These are phyloP conservation scores for Seiridium cupressi DNA, from an alignment of 2,329 filamentous ascomycete species.

Conservation along the genomic window DNA sequence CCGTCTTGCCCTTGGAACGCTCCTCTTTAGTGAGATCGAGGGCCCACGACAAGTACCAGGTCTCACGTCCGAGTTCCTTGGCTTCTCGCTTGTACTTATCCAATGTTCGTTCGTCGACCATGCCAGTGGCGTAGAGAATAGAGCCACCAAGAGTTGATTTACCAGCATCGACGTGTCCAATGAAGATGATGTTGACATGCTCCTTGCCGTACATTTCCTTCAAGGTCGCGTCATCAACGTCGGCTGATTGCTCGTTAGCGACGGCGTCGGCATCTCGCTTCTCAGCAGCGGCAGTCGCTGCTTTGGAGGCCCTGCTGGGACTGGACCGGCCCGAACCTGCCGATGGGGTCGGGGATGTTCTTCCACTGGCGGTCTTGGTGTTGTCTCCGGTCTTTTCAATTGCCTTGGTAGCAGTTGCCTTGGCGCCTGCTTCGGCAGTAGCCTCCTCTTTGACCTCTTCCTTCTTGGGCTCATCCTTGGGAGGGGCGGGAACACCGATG, in stretches of 20 bases:
- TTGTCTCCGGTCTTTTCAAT: constrained; percentile 86
- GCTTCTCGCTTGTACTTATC: constrained; percentile 98
- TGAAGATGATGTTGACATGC: constrained; percentile 92
- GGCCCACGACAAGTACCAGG: constrained; percentile 99
- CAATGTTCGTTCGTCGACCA: constrained; percentile 99
- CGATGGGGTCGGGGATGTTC: constrained; percentile 76
- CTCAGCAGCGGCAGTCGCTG: constrained; percentile 17
- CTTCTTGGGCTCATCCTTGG: constrained; percentile 54
- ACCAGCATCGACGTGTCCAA: constrained; percentile 96
- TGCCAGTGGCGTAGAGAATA: constrained; percentile 89
- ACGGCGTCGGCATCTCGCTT: constrained; percentile 77
- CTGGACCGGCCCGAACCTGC: constrained; percentile 72
- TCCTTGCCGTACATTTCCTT: constrained; percentile 97
- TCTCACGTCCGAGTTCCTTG: constrained; percentile 93
- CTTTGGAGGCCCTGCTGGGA: constrained; percentile 62
- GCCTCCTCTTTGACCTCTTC: constrained; percentile 34
- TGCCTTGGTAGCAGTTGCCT: constrained; percentile 83
- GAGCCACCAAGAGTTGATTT: constrained; percentile 95
- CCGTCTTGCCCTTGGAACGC: constrained; percentile 93
- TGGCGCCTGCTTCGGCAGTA: constrained; percentile 62
- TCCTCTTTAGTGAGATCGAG: constrained; percentile 97
- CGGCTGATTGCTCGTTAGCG: constrained; percentile 75
- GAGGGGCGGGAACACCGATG: constrained; percentile 59
- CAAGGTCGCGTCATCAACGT: constrained; percentile 70
- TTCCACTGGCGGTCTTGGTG: constrained; percentile 58